Base-by-base conservation (phyloP, 2,329 filamentous ascomycete species). In the Apiospora sp. region DNA sequence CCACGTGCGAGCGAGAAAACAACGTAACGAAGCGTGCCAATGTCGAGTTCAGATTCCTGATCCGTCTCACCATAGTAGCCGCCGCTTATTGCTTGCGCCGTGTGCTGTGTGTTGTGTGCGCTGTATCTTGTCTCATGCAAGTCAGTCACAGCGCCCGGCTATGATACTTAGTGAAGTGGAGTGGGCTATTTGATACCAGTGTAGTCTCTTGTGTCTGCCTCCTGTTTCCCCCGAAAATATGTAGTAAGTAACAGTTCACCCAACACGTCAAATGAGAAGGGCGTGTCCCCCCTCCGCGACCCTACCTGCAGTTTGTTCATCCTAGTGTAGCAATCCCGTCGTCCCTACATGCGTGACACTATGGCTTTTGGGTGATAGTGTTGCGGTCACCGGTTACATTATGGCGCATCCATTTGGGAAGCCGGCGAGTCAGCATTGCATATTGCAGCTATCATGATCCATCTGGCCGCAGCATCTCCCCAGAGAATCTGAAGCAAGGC, bases 341-440 rank as follows among this genome's bases (percentile, higher is more conserved):
- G 19, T 64, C 58, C 58, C 19, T 24, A 64, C 19, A 61, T 61
- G 54, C 54, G 54, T 61, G 54, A 12, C 27, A 61, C 54, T 61
- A 61, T 22, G 54, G 30, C 54, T 37, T 30, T 37, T 61, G 30
- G 19, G 30, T 30, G 51, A 58, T 58, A 22, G 34, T 41, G 58
- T 22, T 64, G 58, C 58, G 58, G 58, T 64, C 58, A 64, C 58
- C 58, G 58, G 54, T 64, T 64, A 64, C 58, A 64, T 64, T 37
- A n/a, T 41, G 34, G 58, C 58, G 58, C 30, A 41, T 37, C 34
- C 4, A 22, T n/a, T 41, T 41, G 30, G 13, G 58, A 64, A 10
- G n/a, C 34, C 16, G 22, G 34, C 58, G 58, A 64, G 58, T 64
- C 58, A 64, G 58, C 34, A 41, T 41, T 64, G 58, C 58, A 64